Conservation (phyloP, 768 basidiomycete genomes). For the Boletus subcaerulescens region DNA sequence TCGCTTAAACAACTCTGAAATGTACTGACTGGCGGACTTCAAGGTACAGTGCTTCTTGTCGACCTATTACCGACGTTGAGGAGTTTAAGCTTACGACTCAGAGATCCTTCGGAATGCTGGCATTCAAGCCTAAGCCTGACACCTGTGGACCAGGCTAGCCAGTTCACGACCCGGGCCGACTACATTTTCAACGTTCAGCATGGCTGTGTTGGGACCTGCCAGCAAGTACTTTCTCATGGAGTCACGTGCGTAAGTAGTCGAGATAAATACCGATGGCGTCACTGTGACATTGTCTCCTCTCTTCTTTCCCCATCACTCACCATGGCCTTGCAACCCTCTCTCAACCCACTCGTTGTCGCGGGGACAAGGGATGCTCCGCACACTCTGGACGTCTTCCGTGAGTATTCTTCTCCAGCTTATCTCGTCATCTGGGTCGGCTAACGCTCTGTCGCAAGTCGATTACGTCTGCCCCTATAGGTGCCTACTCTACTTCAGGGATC, state of each 20-base stretch:
- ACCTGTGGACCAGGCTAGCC: too few species aligned
- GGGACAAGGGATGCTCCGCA: conserved; percentile 63
- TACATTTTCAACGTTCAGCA: too few species aligned
- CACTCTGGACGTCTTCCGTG: conserved; percentile 77
- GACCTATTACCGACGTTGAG: too few species aligned
- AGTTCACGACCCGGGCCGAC: too few species aligned
- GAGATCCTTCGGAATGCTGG: too few species aligned
- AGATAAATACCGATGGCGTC: neutral
- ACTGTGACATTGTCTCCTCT: neutral
- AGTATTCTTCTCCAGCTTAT: conserved; percentile 22
- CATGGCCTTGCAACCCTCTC: conserved; percentile 81
- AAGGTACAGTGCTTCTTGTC: too few species aligned
- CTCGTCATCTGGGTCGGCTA: neutral
- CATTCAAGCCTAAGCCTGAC: too few species aligned
- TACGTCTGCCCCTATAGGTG: conserved; percentile 86
- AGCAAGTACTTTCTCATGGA: neutral
- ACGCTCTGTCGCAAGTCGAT: conserved; percentile 52
- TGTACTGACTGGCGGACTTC: too few species aligned
- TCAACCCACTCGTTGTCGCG: conserved; percentile 60
- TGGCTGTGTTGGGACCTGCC: too few species aligned
- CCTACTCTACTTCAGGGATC: neutral
- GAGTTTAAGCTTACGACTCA: too few species aligned
- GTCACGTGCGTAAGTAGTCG: neutral
- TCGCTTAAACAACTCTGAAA: too few species aligned
- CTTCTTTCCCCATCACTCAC: neutral